A percentile compares a stretch with the other conserved stretches of the same genome.
These are phyloP conservation scores for Pythium folliculosum DNA, from an alignment of 352 stramenopile genomes.

Conservation along the genomic window DNA sequence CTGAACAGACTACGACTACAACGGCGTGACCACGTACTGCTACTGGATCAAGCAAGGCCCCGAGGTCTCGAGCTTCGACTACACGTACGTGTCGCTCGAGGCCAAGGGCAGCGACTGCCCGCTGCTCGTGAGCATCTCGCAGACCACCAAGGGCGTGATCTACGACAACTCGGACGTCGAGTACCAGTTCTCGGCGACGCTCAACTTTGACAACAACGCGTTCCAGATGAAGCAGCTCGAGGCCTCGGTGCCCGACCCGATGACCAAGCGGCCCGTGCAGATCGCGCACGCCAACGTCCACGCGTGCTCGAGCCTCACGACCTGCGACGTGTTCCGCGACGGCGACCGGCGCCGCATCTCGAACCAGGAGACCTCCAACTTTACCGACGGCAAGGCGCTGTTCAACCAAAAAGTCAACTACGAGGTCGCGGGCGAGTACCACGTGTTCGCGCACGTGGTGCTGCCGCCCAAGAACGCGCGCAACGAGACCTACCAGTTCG, in stretches of 20 bases:
- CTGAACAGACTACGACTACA: background rate
- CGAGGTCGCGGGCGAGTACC: slow-evolving; percentile 49
- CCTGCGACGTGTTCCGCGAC: slow-evolving; percentile 76
- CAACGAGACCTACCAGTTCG: slow-evolving; percentile 75
- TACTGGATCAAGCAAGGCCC: slow-evolving; percentile 78
- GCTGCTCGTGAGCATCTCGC: slow-evolving; percentile 53
- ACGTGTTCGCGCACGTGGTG: slow-evolving; percentile 80
- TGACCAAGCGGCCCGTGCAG: slow-evolving; percentile 72
- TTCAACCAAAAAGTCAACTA: slow-evolving; percentile 68
- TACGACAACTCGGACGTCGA: slow-evolving; percentile 34
- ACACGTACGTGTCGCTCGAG: slow-evolving; percentile 58
- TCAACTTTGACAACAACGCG: slow-evolving; percentile 68
- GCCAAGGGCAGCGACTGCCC: slow-evolving; percentile 50
- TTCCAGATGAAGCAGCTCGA: slow-evolving; percentile 70
- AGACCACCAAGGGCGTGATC: slow-evolving; percentile 36
- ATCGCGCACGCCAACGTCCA: slow-evolving; percentile 42
- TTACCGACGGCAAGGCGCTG: slow-evolving; percentile 58
- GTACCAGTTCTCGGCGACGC: slow-evolving; percentile 72
- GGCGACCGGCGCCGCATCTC: slow-evolving; percentile 67
- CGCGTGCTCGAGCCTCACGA: slow-evolving; percentile 60
- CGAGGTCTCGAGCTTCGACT: slow-evolving; percentile 70
- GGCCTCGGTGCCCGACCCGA: slow-evolving; percentile 52
- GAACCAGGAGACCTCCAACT: slow-evolving; percentile 78
- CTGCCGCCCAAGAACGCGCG: slow-evolving; percentile 51
- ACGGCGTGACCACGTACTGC: slow-evolving; percentile 64